These are phyloP conservation scores for Aureobasidium subglaciale DNA, from an alignment of 2,329 filamentous ascomycete genomes.

Conservation along the genomic window DNA sequence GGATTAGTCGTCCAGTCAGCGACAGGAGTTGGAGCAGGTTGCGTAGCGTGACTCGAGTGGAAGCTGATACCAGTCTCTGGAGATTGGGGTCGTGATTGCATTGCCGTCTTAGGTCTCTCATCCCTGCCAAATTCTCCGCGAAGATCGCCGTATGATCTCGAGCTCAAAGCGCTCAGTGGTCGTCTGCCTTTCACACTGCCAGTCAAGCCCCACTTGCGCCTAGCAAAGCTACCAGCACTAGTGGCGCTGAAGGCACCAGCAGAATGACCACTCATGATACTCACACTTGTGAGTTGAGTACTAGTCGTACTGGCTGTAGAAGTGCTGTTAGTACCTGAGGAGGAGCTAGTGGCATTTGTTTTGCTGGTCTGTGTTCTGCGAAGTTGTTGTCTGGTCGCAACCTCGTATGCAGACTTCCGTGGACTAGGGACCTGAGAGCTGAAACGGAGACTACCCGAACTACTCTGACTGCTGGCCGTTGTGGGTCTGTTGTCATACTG, in stretches of 20 bases:
- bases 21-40: conserved; percentile 56
- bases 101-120: conserved; percentile 8
- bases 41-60: conserved; percentile 75
- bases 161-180: conserved; percentile 17
- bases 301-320: conserved; percentile 54
- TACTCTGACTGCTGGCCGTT: conserved; percentile 16
- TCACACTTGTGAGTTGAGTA: conserved; percentile 72
- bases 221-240: conserved; percentile 85
- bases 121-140: conserved; percentile 5
- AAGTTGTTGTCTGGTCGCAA: conserved; percentile 57
- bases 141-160: conserved; percentile 17
- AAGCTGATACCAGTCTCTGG: conserved; percentile 45
- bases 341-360: conserved; percentile 70
- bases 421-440: conserved; percentile 25
- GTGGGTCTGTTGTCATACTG: conserved; percentile 32
- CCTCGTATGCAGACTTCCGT: conserved; percentile 72
- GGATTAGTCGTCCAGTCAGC: conserved; percentile 52
- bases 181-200: conserved; percentile 30
- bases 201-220: conserved; percentile 53
- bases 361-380: conserved; percentile 81
- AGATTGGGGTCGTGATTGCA: conserved; percentile 14
- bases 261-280: conserved; percentile 88
- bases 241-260: conserved; percentile 89
- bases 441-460: conserved; percentile 5
- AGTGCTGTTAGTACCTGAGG: conserved; percentile 51